Percentiles rank a stretch among this genome's conserved stretches.
Evolutionary conservation across 208 protist genomes (phyloP).

Genomic region (Trypanosoma grayi): DNA sequence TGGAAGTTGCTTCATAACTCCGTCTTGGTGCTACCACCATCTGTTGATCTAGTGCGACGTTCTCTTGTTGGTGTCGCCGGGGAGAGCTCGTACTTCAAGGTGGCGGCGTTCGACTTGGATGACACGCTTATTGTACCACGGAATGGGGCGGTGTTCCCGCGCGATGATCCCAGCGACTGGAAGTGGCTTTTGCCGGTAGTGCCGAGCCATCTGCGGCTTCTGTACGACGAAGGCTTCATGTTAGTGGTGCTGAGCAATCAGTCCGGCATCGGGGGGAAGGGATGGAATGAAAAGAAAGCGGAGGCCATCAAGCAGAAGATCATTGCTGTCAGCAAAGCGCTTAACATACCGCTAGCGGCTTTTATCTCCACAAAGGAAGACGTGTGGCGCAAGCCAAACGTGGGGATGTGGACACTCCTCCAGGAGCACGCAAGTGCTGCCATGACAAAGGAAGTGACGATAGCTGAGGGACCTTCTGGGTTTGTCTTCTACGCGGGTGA

Average conservation of each 20-base stretch:
- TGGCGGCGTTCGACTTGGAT: constrained; percentile 78
- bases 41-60: constrained; percentile 7
- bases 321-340: constrained; percentile 33
- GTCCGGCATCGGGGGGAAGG: constrained; percentile 66
- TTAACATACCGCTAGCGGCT: constrained; percentile 61
- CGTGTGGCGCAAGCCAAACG: constrained; percentile 86
- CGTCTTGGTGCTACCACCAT: constrained; percentile 21
- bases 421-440: constrained; percentile 33
- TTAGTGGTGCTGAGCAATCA: constrained; percentile 94
- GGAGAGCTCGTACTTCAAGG: constrained; percentile 23
- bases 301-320: constrained; percentile 51
- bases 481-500: constrained; percentile 92
- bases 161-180: constrained; percentile 65
- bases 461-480: neutral
- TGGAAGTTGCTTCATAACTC: constrained; percentile 25
- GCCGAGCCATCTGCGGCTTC: constrained; percentile 34
- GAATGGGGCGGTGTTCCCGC: constrained; percentile 56
- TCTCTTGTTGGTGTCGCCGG: constrained; percentile 1
- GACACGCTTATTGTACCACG: constrained; percentile 68
- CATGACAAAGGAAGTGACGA: constrained; percentile 1
- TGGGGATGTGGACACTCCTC: constrained; percentile 85
- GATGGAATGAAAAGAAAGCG: constrained; percentile 58
- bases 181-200: constrained; percentile 51
- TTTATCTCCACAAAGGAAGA: constrained; percentile 79
- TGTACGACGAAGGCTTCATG: constrained; percentile 65